phyloP scores from a whole-genome alignment of 441 rosid species.

The Erodium texanum region DNA sequence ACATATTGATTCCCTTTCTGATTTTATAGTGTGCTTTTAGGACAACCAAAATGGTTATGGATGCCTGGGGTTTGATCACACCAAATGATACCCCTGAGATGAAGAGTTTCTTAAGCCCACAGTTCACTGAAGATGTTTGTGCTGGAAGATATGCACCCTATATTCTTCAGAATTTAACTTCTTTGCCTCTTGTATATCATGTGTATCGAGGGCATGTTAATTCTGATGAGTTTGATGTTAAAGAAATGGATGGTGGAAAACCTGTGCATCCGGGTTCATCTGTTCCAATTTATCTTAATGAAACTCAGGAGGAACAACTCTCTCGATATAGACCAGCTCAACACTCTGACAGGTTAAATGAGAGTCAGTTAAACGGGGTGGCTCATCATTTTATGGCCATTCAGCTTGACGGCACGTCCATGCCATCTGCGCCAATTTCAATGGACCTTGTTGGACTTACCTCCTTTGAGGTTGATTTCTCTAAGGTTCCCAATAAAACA shows the following conservation, averaged over 20 bases:
- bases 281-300: slow-evolving; percentile 58
- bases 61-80: slow-evolving; percentile 46
- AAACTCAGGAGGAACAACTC: slow-evolving; percentile 52
- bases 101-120: slow-evolving; percentile 28
- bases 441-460: slow-evolving; percentile 89
- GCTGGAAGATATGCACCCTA: slow-evolving; percentile 77
- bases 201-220: slow-evolving; percentile 46
- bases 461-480: slow-evolving; percentile 83
- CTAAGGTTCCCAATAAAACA: slow-evolving; percentile 36
- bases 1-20: slow-evolving; percentile 11
- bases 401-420: slow-evolving; percentile 72
- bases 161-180: slow-evolving; percentile 77
- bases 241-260: slow-evolving; percentile 40
- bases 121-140: slow-evolving; percentile 31
- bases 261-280: slow-evolving; percentile 65
- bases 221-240: slow-evolving; percentile 36
- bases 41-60: slow-evolving; percentile 63
- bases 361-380: slow-evolving; percentile 54
- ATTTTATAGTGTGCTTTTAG: slow-evolving; percentile 56
- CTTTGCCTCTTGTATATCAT: slow-evolving; percentile 62
- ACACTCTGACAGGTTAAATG: slow-evolving; percentile 52
- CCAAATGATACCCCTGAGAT: slow-evolving; percentile 31
- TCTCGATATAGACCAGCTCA: slow-evolving; percentile 40
- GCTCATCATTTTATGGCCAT: slow-evolving; percentile 70
- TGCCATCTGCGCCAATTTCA: slow-evolving; percentile 69